Base-by-base conservation (phyloP, 2,329 filamentous ascomycete genomes). In the Colletotrichum lentis region DNA sequence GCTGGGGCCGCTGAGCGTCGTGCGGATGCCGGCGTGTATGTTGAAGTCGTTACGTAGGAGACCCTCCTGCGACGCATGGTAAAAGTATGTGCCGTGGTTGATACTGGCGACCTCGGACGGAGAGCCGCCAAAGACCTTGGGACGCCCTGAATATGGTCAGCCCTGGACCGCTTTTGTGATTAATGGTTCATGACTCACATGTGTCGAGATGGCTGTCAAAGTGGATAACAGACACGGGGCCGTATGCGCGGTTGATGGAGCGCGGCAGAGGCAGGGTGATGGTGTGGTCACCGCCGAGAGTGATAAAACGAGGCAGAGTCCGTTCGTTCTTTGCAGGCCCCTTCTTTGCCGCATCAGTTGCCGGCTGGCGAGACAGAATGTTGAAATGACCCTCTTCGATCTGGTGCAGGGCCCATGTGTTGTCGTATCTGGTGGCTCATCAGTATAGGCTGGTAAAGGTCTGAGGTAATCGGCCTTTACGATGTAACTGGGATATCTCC, bases 71-170 rank as follows among this genome's bases (percentile, higher is more conserved):
- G 90, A 81, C 0, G 92, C 93, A 76, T 95, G 91, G 80, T 90
- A 96, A 80, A 96, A 96, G 82, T 96, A 96, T 1, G 92, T 96
- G 49, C 93, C 93, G 80, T 96, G 92, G 80, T 96, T 96, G 80
- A 96, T 90, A 71, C 85, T 85, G 22, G 93, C 92, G 46, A 89
- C 87, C 69, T 94, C 86, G 35, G 88, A 91, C 0, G 93, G 92
- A 0, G 91, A 89, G 37, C 92, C 93, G 61, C 93, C 93, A 73
- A 96, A 96, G 31, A 96, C 93, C 77, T 95, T 95, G 50, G 93
- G 93, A 67, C 87, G 88, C 92, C 92, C 92, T 74, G 85, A 84
- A 71, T 85, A 8, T n/a, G 24, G 39, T 22, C 8, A 70, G 85
- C 18, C 16, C 11, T 12, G 14, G 10, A 20, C 47, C 6, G 22